Percentiles rank a stretch among this genome's conserved stretches.
These are phyloP conservation scores for Amanita subjunquillea DNA, from an alignment of 768 basidiomycete genomes.

Conservation along the genomic window DNA sequence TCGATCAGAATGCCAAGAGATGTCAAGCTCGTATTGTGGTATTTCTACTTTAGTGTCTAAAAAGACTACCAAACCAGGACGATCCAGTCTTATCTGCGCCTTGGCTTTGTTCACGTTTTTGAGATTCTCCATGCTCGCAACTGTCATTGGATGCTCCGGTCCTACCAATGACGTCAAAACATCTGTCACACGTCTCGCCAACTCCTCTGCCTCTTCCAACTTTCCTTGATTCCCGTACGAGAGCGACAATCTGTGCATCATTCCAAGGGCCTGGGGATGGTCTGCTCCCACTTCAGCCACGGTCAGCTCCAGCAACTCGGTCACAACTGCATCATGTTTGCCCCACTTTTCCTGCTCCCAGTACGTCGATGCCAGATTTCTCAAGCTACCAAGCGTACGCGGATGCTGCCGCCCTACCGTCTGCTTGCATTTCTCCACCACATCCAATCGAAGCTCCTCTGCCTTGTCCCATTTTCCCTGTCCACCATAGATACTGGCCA, in stretches of 20 bases:
- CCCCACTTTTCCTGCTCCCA: background rate
- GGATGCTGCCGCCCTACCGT: background rate
- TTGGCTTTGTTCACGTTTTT: background rate
- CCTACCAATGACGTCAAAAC: background rate
- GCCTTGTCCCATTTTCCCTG: background rate
- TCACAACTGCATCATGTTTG: background rate
- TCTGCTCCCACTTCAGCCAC: background rate
- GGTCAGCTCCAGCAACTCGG: background rate
- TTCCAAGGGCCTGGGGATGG: conserved; percentile 3
- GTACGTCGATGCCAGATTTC: background rate
- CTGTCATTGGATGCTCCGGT: background rate
- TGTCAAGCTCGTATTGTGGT: no score
- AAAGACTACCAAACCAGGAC: no score
- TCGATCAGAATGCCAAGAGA: no score
- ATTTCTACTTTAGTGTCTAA: no score
- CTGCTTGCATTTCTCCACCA: background rate
- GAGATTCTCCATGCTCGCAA: background rate
- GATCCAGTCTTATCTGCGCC: background rate
- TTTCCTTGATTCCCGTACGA: background rate
- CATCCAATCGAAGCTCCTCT: background rate
- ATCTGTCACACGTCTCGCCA: background rate
- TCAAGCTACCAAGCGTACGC: background rate
- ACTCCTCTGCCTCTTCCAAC: background rate
- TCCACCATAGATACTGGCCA: background rate
- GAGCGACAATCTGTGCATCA: background rate